Conservation (phyloP, 2,329 filamentous ascomycete species). For the Leptographium lundbergii region DNA sequence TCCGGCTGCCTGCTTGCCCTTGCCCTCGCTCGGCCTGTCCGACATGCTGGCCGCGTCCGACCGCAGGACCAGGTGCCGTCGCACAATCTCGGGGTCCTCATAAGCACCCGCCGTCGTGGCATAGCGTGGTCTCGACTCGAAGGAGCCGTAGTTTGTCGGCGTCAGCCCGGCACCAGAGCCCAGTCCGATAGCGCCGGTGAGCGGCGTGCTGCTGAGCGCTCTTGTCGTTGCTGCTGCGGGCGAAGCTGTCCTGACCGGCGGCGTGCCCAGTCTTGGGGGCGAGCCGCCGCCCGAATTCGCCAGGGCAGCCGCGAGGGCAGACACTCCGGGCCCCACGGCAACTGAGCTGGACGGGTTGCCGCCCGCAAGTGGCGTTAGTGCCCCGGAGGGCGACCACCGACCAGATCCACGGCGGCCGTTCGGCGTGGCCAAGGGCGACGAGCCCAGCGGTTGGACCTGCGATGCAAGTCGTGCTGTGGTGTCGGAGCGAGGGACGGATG, state of each 20-base stretch:
- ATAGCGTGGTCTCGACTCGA: constrained; percentile 53
- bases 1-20: constrained; percentile 41
- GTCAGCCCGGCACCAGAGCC: constrained; percentile 32
- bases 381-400: constrained; percentile 31
- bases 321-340: constrained; percentile 65
- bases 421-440: constrained; percentile 12
- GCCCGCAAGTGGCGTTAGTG: constrained; percentile 51
- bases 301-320: constrained; percentile 78
- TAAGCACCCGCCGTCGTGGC: constrained; percentile 44
- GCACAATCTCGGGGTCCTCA: constrained; percentile 86
- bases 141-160: constrained; percentile 73
- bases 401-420: constrained; percentile 3
- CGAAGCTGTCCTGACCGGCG: constrained; percentile 45
- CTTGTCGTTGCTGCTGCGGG: constrained; percentile 22
- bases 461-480: constrained; percentile 49
- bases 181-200: background rate
- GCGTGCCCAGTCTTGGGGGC: constrained; percentile 58
- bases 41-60: constrained; percentile 37
- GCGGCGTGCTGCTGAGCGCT: constrained; percentile 1
- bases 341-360: constrained; percentile 51
- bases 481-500: constrained; percentile 44
- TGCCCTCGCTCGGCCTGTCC: constrained; percentile 35
- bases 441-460: constrained; percentile 30
- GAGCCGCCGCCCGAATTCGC: constrained; percentile 60
- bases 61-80: constrained; percentile 72